These are phyloP conservation scores for Fraxinus americana DNA, from an alignment of 257 asterid genomes.

Conservation along the genomic window DNA sequence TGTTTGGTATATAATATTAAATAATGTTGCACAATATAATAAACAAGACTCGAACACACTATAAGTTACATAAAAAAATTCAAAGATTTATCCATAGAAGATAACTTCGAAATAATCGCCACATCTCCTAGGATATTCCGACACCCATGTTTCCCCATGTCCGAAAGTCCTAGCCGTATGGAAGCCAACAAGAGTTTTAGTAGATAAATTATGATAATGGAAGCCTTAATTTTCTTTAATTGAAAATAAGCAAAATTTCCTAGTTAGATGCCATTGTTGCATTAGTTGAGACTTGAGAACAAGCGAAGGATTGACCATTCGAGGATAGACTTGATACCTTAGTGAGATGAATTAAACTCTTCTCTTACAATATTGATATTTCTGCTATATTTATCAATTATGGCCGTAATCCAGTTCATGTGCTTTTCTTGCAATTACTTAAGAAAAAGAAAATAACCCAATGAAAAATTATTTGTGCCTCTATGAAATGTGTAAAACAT, in stretches of 20 bases:
- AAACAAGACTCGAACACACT: background rate
- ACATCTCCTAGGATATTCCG: background rate
- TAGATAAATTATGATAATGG: background rate
- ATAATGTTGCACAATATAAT: background rate
- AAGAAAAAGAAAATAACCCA: background rate
- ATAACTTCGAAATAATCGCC: constrained; percentile 26
- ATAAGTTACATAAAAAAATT: background rate
- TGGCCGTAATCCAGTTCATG: background rate
- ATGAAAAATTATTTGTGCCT: constrained; percentile 14
- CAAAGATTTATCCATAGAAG: constrained; percentile 9
- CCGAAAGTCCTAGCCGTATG: background rate
- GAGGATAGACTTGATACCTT: background rate
- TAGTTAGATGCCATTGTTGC: background rate
- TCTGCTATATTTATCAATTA: too few species aligned
- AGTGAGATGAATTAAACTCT: too few species aligned
- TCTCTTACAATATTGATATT: too few species aligned
- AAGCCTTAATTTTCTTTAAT: too few species aligned
- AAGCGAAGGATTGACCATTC: background rate
- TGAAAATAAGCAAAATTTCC: background rate
- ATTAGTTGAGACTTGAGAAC: background rate
- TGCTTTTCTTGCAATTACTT: background rate
- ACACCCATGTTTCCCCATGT: constrained; percentile 23
- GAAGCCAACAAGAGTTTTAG: background rate
- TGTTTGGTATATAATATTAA: background rate
- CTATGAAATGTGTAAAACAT: constrained; percentile 26